Evolutionary conservation across 2,329 filamentous ascomycete species (phyloP), one percentile per base, ranked within the genome.

Genomic region (Fusarium anthophilum): DNA sequence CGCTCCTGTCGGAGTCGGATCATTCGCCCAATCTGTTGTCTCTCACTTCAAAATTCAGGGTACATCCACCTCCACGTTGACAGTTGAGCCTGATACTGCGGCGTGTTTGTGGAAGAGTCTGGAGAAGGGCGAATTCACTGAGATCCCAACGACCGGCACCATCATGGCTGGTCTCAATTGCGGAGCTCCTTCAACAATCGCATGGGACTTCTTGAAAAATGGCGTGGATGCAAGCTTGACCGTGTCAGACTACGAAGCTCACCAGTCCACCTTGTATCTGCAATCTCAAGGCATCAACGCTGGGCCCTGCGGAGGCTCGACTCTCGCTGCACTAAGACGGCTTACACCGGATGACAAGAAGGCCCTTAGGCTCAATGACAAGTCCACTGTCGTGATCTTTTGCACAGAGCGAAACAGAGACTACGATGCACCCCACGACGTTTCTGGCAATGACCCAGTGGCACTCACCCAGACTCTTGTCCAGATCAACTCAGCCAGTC

Each of bases 131-230:
- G 75, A 85, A 41, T 81, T 86, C 7, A 85, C 83, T 1, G 80
- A 87, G 0, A 85, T 92, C 3, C 66, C 80, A 13, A 93, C 91
- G 0, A 84, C 83, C 0, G 82, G 88, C 6, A 94, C 91, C 0
- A 93, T 93, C 75, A 94, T 95, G 92, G 87, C 87, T 44, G 93
- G 92, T 0, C 88, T 95, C 83, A 90, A 93, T 73, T 95, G 92
- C 69, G 92, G 92, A 0, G 93, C 91, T 0, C 85, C 93, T 0
- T 93, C 92, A 0, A 84, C 84, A 0, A 89, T 87, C 2, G 91
- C 92, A 0, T 95, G 92, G 91, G 85, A 89, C 0, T 78, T 90
- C 0, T 79, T 95, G 8, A 81, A 83, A 13, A 78, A 83, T 0
- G 88, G 90, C 1, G 86, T 94, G 0, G 90, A 93, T 81, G 88